Evolutionary conservation across 495 filamentous ascomycete genomes (phyloP), one percentile per base, ranked within the genome.

Genomic region (Neurospora intermedia): DNA sequence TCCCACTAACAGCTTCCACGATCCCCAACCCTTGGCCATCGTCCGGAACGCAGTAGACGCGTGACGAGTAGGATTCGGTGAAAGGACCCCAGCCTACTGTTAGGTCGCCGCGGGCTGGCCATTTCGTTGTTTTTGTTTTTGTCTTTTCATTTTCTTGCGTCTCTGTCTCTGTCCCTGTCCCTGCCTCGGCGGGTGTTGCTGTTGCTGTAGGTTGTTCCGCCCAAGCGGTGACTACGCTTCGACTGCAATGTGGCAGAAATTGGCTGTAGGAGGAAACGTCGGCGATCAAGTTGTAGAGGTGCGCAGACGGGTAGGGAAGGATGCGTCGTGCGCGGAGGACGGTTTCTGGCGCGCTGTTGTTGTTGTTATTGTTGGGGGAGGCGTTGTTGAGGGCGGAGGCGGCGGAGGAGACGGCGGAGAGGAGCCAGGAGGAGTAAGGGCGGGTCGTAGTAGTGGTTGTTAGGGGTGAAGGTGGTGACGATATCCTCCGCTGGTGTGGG

Each of bases 211-310:
- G 43, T 3, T 43, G 43, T 7, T 46, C 43, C 3, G 83, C 80
- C 86, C 86, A 88, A 35, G 73, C 74, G 6, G 93, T 97, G 3
- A 97, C 92, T 41, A 81, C 85, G 2, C 91, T 93, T 8, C 84
- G 83, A 15, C 85, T 84, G 81, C 94, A 94, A 88, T 96, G 96
- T 10, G 95, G 95, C 41, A 97, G 88, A 88, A 96, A 98, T 75
- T 83, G 77, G 54, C 82, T 81, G 89, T 98, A 99, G 76, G 87
- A 88, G 80, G 91, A 85, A 74, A 97, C 89, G 79, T 97, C 92
- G 79, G 93, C 87, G 81, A 98, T 92, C 42, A 97, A 84, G 72
- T 83, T 83, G 90, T 93, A 98, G 76, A 99, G 88, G 0, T 87
- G 82, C 6, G 77, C 72, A 69, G 89, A 85, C 2, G 89, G 82